A percentile compares a stretch with the other conserved stretches of the same genome.
phyloP scores from a whole-genome alignment of 1,284 basidiomycete species.

The Austroboletus novae-zelandiae region DNA sequence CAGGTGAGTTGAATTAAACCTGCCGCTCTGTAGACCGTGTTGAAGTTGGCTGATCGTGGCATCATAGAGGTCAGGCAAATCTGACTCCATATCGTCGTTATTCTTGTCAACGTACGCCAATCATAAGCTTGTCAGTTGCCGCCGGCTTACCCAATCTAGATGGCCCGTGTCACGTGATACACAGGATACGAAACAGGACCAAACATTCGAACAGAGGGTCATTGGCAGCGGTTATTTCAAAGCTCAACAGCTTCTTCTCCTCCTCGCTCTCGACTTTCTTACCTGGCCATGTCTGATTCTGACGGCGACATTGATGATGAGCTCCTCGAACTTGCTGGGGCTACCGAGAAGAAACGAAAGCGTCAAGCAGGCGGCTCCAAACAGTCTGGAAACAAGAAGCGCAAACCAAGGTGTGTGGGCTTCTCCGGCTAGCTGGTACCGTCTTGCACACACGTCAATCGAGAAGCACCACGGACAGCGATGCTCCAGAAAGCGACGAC shows the following conservation, averaged over 20 bases:
- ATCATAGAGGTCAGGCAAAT: slow-evolving; percentile 31
- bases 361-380: slow-evolving; percentile 36
- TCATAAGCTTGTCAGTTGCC: neutral
- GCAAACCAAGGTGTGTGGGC: slow-evolving; percentile 47
- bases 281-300: slow-evolving; percentile 59
- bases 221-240: neutral
- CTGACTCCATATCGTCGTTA: slow-evolving; percentile 2
- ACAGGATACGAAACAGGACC: slow-evolving; percentile 17
- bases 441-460: slow-evolving; percentile 4
- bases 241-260: slow-evolving; percentile 1
- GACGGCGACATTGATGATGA: slow-evolving; percentile 69
- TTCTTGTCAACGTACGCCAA: neutral
- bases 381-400: slow-evolving; percentile 40
- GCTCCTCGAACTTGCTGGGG: slow-evolving; percentile 65
- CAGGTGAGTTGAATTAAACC: slow-evolving; percentile 24
- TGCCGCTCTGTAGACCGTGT: slow-evolving; percentile 16
- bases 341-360: slow-evolving; percentile 52
- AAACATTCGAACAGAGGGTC: slow-evolving; percentile 11
- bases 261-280: neutral
- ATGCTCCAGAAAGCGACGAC: slow-evolving; percentile 47
- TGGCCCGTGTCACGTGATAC: slow-evolving; percentile 10
- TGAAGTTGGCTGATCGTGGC: slow-evolving; percentile 31
- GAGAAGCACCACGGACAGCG: slow-evolving; percentile 37
- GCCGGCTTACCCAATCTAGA: slow-evolving; percentile 5
- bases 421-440: slow-evolving; percentile 3